These are phyloP conservation scores for Neocatenulostroma microsporum DNA, from an alignment of 2,329 filamentous ascomycete species.

Conservation along the genomic window DNA sequence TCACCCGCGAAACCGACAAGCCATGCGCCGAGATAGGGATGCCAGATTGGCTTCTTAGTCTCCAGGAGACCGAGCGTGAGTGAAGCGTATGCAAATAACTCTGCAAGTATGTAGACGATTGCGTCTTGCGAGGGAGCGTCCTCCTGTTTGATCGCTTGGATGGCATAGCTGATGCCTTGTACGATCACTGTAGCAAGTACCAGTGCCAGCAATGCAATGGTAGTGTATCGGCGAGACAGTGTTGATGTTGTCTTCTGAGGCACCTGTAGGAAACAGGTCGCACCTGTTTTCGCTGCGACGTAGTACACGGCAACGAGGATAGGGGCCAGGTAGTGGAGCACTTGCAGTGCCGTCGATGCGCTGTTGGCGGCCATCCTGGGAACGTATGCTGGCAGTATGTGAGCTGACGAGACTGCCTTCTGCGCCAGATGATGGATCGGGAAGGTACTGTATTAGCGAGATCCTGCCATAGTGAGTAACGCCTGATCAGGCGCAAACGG, in stretches of 20 bases:
- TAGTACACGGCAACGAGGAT: conserved; percentile 20
- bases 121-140: conserved; percentile 17
- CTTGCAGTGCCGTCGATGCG: conserved; percentile 11
- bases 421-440: too few relatives aligned
- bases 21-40: conserved; percentile 24
- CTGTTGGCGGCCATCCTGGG: background rate
- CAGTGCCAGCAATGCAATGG: conserved; percentile 13
- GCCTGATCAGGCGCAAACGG: too few relatives aligned
- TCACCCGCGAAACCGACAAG: conserved; percentile 18
- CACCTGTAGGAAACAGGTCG: conserved; percentile 23
- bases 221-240: conserved; percentile 13
- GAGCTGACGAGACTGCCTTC: too few relatives aligned
- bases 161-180: conserved; percentile 13
- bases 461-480: too few relatives aligned
- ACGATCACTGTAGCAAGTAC: conserved; percentile 14
- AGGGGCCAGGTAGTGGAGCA: conserved; percentile 23
- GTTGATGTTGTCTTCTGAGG: conserved; percentile 13
- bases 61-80: conserved; percentile 20
- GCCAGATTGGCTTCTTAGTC: conserved; percentile 21
- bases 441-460: too few relatives aligned
- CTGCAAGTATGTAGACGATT: conserved; percentile 17
- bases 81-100: conserved; percentile 15
- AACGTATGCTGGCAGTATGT: too few relatives aligned
- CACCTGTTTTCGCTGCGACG: conserved; percentile 19
- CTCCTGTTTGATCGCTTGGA: conserved; percentile 12